Percentiles rank a stretch among this genome's conserved stretches.
Conservation (phyloP, 2,329 filamentous ascomycete species). For the Aureobasidium sp. region DNA sequence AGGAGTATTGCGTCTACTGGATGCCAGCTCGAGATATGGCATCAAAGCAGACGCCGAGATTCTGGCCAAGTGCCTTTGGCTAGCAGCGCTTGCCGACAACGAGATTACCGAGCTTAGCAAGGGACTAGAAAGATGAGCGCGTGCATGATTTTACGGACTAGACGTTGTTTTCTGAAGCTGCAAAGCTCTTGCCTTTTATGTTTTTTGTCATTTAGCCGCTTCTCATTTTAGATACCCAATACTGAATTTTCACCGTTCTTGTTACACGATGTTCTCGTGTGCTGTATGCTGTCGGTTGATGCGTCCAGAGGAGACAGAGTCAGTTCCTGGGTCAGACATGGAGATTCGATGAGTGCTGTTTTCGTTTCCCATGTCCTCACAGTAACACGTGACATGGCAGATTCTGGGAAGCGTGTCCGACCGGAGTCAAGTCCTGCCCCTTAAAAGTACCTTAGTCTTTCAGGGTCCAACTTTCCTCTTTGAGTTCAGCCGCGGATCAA, state of each 20-base stretch:
- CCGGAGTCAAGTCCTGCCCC: too few relatives aligned
- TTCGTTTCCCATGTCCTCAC: too few relatives aligned
- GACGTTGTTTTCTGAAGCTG: not conserved
- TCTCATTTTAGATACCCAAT: not conserved
- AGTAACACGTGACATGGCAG: too few relatives aligned
- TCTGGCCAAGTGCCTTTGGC: constrained; percentile 76
- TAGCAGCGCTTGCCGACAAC: constrained; percentile 66
- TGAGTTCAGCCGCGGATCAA: not conserved
- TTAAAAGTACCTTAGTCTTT: too few relatives aligned
- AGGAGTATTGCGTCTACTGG: constrained; percentile 66
- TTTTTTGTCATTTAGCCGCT: not conserved
- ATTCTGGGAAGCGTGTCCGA: too few relatives aligned
- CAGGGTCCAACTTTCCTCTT: not conserved
- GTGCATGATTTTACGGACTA: not conserved
- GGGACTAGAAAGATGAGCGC: constrained; percentile 19
- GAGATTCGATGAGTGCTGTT: too few relatives aligned
- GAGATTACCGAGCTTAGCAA: constrained; percentile 47
- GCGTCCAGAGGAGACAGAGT: too few relatives aligned
- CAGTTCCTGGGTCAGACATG: too few relatives aligned
- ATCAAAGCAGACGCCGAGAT: constrained; percentile 69
- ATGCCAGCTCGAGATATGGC: constrained; percentile 64
- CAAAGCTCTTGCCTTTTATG: not conserved
- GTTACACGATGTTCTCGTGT: not conserved
- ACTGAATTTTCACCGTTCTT: not conserved
- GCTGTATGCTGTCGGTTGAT: not conserved